Base-by-base conservation (phyloP, 352 stramenopile genomes). In the Aphanomyces euteiches region DNA sequence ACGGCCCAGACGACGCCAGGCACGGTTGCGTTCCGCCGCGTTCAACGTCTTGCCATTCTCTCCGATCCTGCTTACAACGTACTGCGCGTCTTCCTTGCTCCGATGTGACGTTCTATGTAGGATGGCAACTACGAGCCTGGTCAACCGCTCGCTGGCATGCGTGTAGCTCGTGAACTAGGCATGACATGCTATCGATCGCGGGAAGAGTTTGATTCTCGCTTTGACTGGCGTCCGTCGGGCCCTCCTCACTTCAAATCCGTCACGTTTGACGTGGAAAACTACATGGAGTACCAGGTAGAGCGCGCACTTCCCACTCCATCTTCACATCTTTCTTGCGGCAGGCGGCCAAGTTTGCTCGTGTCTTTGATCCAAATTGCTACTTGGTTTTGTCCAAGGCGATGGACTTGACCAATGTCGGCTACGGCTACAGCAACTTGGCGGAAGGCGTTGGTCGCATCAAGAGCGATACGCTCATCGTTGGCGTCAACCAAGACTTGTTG, bases 121-220 rank as follows among this genome's bases (percentile, higher is more conserved):
- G 77, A 90, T 48, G 88, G 88, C 54, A 78, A 93, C 47, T 96
- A 94, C 71, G 60, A 72, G n/a, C 66, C 75, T 3, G 78, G 77
- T n/a, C 70, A 78, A 3, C 73, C 79, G 10, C 76, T 93, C 6
- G 78, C 87, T 36, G 89, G 89, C 60, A 92, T 96, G 84, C 88
- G 92, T 53, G 78, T 96, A 43, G 89, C 89, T 5, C 84, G 89
- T 15, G 85, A 94, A 72, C 75, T 96, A 0, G 89, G 88, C 28
- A 95, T 93, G 80, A 94, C 84, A 67, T 93, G 86, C 75, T 96
- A 96, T 75, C 87, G 89, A n/a, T 93, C 84, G 10, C 85, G 86
- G 19, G 86, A 95, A 67, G 89, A 94, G 72, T 93, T 96, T 56
- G 88, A 96, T 67, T 72, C 76, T 2, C 78, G 87, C 4, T 96